phyloP scores from a whole-genome alignment of 2,329 filamentous ascomycete genomes.

The Verruconis gallopava region DNA sequence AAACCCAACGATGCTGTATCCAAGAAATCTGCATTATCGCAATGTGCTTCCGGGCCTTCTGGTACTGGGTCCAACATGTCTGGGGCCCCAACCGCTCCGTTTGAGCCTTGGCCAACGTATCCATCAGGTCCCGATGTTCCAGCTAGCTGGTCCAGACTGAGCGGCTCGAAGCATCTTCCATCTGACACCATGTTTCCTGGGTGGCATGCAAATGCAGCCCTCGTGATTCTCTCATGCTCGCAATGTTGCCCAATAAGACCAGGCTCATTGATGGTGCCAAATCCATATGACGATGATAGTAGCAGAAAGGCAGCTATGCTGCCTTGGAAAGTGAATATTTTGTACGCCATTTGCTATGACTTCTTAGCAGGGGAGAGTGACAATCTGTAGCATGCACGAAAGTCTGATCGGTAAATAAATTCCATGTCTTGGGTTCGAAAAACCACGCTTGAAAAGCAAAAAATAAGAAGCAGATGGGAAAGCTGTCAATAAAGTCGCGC shows the following conservation, averaged over 20 bases:
- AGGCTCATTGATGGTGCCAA: conserved; percentile 18
- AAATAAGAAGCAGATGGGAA: background rate
- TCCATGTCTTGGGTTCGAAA: background rate
- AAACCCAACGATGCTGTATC: conserved; percentile 13
- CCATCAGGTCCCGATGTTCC: conserved; percentile 14
- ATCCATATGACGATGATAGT: conserved; percentile 6
- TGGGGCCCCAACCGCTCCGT: conserved; percentile 18
- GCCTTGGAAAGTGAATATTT: no score
- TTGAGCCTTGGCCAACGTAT: conserved; percentile 15
- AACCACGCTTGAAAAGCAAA: background rate
- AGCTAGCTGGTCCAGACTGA: conserved; percentile 15
- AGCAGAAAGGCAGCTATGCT: no score
- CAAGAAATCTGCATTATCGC: conserved; percentile 19
- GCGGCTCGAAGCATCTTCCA: conserved; percentile 16
- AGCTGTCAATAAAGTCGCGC: background rate
- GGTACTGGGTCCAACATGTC: conserved; percentile 17
- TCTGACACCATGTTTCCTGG: conserved; percentile 13
- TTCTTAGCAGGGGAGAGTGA: no score
- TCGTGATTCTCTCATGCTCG: conserved; percentile 17
- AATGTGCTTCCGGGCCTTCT: conserved; percentile 18
- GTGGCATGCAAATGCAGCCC: conserved; percentile 16
- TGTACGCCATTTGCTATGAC: no score
- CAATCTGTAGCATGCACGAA: no score
- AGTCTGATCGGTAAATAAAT: background rate
- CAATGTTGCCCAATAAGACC: conserved; percentile 16